These are phyloP conservation scores for Rosa hybrid DNA, from an alignment of 331 rosid species.

Conservation along the genomic window DNA sequence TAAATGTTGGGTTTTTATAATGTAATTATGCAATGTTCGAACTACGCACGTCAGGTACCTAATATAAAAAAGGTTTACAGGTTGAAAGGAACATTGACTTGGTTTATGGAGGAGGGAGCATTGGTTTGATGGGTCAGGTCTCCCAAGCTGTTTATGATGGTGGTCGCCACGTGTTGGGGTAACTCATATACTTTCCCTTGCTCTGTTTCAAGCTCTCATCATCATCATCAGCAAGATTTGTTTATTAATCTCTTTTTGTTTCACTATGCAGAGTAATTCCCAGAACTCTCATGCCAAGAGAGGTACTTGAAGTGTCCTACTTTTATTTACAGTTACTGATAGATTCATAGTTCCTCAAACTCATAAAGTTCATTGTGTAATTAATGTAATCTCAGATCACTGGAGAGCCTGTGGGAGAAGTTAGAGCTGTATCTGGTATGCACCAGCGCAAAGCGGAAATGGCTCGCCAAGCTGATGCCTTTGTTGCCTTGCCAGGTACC, in stretches of 20 bases:
- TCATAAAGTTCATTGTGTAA: background rate
- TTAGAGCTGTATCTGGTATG: constrained; percentile 75
- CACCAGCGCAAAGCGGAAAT: constrained; percentile 97
- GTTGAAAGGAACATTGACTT: constrained; percentile 87
- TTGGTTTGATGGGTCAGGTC: constrained; percentile 83
- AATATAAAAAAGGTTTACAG: constrained; percentile 37
- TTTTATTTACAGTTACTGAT: background rate
- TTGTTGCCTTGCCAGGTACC: constrained; percentile 88
- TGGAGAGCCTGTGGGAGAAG: constrained; percentile 84
- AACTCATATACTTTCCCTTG: background rate
- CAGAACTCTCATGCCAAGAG: constrained; percentile 49
- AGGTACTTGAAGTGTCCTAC: constrained; percentile 27
- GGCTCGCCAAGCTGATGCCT: constrained; percentile 88
- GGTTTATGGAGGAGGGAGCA: constrained; percentile 99
- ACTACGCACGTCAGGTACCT: constrained; percentile 13
- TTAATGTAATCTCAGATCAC: constrained; percentile 51
- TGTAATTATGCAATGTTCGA: constrained; percentile 15
- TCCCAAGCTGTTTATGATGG: constrained; percentile 88
- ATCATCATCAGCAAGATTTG: background rate
- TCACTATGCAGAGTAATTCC: constrained; percentile 73
- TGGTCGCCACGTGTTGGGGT: constrained; percentile 98
- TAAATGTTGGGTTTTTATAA: constrained; percentile 6
- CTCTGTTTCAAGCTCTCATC: background rate
- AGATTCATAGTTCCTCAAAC: background rate
- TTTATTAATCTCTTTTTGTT: background rate